Evolutionary conservation across 768 basidiomycete species (phyloP).

Genomic region (Gautieria morchelliformis): DNA sequence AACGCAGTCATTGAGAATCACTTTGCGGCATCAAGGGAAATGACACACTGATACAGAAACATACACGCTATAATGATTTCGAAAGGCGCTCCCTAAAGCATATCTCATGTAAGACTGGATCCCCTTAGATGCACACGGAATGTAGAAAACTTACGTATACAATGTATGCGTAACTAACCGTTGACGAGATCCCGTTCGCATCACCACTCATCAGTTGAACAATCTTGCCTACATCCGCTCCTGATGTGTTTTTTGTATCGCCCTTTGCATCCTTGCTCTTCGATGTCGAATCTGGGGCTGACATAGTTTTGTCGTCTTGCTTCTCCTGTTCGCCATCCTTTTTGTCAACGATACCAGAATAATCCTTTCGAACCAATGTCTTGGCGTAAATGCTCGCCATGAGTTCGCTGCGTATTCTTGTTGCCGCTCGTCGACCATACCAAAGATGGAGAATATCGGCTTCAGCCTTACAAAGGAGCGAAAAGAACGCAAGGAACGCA

Average conservation of each 20-base stretch:
- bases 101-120: neutral
- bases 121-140: neutral
- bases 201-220: conserved; percentile 87
- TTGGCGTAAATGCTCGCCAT: too few species aligned
- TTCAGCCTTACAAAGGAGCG: conserved; percentile 43
- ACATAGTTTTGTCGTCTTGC: too few species aligned
- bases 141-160: too few species aligned
- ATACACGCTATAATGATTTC: too few species aligned
- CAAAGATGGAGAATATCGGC: conserved; percentile 33
- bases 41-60: conserved; percentile 65
- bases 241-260: too few species aligned
- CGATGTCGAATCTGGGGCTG: too few species aligned
- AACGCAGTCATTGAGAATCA: conserved; percentile 16
- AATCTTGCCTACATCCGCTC: too few species aligned
- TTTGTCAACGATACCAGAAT: conserved; percentile 59
- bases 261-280: conserved; percentile 14
- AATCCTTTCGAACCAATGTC: conserved; percentile 15
- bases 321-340: too few species aligned
- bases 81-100: conserved; percentile 29
- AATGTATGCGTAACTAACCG: conserved; percentile 43
- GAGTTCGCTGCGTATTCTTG: too few species aligned
- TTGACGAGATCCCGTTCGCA: conserved; percentile 50
- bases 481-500: conserved; percentile 65
- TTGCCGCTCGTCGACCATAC: too few species aligned
- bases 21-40: neutral